Base-by-base conservation (phyloP, 2,329 filamentous ascomycete species). In the Microthyrium microscopicum region DNA sequence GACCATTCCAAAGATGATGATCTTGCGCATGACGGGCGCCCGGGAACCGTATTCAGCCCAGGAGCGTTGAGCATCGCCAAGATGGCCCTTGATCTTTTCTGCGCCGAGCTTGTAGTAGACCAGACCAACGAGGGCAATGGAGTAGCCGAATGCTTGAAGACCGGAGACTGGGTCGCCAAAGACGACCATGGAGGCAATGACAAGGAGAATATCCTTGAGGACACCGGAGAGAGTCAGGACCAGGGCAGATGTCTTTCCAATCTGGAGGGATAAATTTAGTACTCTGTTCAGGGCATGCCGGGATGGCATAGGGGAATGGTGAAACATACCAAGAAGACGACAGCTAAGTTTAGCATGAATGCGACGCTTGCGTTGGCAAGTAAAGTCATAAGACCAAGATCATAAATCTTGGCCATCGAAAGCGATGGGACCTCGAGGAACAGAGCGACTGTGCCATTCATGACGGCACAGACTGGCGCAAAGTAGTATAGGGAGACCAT, bases 401-500 rank as follows among this genome's bases (percentile, higher is more conserved):
- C 62, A 60, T 79, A 70, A 39, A 89, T 63, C 44, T 87, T 77
- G 24, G 57, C 63, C 61, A 82, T 69, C 39, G 64, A 66, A 49
- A 84, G 66, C 43, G 60, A 65, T 44, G 78, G 78, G 3, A 84
- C 54, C 56, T 89, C 81, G 60, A 76, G 74, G 50, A 81, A 59
- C 20, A 87, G 60, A 35, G 78, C 77, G 30, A 84, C 70, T 9
- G 71, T 51, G 44, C 75, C 70, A 62, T 89, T 89, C 73, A 89
- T 84, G 51, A 70, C 59, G 30, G 81, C 81, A 57, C 81, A 89
- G 36, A 83, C 73, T 12, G 81, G 81, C 2, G 82, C 82, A 47
- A 85, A 89, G 66, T 89, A 89, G 69, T 89, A 89, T 9, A 89
- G 70, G 20, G 81, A 89, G 35, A 89, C 81, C 16, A 89, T 64